Evolutionary conservation across 805 yeast genomes (phyloP), one percentile per base, ranked within the genome.

Genomic region (Starmerella apis): DNA sequence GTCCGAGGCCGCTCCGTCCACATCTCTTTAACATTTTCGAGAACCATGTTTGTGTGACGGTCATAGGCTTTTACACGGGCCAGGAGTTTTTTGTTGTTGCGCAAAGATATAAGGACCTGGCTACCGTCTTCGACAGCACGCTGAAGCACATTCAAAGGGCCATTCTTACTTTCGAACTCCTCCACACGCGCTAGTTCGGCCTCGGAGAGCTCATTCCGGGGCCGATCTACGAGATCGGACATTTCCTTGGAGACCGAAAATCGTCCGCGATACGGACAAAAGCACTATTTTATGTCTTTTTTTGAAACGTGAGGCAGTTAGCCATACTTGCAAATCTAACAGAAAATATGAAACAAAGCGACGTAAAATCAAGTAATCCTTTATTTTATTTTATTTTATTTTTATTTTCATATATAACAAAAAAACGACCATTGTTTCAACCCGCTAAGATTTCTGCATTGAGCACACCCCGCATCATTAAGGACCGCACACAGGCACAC

Each of bases 51-150:
- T 55, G 95, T 83, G 67, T 92, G 99, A 63, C 95, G 80, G 65
- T 92, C 99, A 65, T 87, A 92, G 0, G 97, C 96, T 62, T 84
- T 84, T 46, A 92, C 92, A 57, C 85, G 79, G 1, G 88, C 95
- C 27, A 92, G 75, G 36, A 92, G 72, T 67, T 92, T 92, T 63
- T 88, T 96, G 65, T 90, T 88, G 65, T 92, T 92, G 62, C 99
- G 76, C 53, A 94, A 77, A 19, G 95, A 85, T 53, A 92, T 83
- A 51, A 92, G 76, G 4, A 92, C 86, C 23, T 86, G 86, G 2
- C 83, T 75, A 46, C 79, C 80, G 48, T 78, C 75, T 53, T 79
- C 75, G 36, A 86, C 82, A 0, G 97, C 87, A 42, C 80, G 79
- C 57, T 87, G 86, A n/a, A 92, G 75, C 24, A 92, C 72, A 3